These are phyloP conservation scores for Leccinum subrobustum DNA, from an alignment of 1,284 basidiomycete species.

Conservation along the genomic window DNA sequence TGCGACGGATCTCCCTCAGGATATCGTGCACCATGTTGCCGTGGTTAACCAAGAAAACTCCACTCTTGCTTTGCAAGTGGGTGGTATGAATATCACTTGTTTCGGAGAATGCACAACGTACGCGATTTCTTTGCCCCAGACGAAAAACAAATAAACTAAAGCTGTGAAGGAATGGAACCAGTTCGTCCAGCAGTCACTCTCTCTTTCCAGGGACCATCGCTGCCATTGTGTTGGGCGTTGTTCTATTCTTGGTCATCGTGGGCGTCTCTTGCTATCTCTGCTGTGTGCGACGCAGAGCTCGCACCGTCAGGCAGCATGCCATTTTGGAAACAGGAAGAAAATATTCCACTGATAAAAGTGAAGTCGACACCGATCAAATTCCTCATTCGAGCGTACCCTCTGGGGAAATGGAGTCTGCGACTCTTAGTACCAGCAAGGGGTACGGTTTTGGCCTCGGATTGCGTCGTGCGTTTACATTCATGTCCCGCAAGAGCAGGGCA, in stretches of 20 bases:
- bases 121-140: conserved; percentile 14
- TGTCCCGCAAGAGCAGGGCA: conserved; percentile 24
- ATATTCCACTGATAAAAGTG: neutral
- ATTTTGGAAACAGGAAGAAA: neutral
- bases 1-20: conserved; percentile 56
- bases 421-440: conserved; percentile 32
- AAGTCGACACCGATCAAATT: conserved; percentile 13
- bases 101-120: conserved; percentile 33
- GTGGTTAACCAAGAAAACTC: conserved; percentile 57
- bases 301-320: conserved; percentile 18
- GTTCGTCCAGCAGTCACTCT: conserved; percentile 13
- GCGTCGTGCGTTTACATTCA: conserved; percentile 29
- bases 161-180: conserved; percentile 15
- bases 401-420: conserved; percentile 29
- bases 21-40: conserved; percentile 46
- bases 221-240: conserved; percentile 54
- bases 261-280: conserved; percentile 40
- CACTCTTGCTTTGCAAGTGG: conserved; percentile 38
- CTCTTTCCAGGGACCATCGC: conserved; percentile 56
- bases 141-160: neutral
- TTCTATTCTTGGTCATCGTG: conserved; percentile 49
- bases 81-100: conserved; percentile 42
- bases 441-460: conserved; percentile 35
- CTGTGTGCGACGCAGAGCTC: conserved; percentile 44
- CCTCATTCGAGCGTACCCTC: conserved; percentile 8